These are phyloP conservation scores for Limnanthes douglasii DNA, from an alignment of 345 rosid species.

Conservation along the genomic window DNA sequence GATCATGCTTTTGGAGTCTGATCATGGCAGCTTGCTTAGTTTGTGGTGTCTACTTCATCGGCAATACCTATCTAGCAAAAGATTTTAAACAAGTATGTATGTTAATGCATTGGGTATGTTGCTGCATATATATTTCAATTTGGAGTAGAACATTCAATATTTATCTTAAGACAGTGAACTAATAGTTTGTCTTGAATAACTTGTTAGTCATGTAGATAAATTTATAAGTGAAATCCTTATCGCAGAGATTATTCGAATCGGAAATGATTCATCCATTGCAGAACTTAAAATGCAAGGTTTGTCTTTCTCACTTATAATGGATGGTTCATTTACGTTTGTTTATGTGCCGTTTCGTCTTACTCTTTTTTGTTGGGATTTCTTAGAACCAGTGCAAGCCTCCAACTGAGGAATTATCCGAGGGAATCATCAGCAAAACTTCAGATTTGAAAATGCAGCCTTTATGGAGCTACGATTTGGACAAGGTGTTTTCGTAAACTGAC, in stretches of 20 bases:
- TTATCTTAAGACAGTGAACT: no score
- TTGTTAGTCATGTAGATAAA: no score
- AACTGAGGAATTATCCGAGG: slow-evolving; percentile 46
- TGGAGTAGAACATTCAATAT: no score
- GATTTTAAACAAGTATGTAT: slow-evolving; percentile 46
- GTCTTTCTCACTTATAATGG: no score
- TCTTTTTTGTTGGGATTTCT: background rate
- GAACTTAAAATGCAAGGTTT: slow-evolving; percentile 51
- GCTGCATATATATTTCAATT: no score
- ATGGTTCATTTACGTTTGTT: background rate
- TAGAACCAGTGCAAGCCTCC: slow-evolving; percentile 35
- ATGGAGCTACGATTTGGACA: slow-evolving; percentile 27
- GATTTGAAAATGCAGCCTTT: slow-evolving; percentile 46
- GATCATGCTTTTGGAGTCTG: slow-evolving; percentile 40
- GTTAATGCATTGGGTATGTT: no score
- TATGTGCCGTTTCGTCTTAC: background rate
- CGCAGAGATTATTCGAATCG: slow-evolving; percentile 50
- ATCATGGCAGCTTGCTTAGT: slow-evolving; percentile 29
- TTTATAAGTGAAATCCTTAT: background rate
- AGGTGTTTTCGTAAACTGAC: slow-evolving; percentile 11
- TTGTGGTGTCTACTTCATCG: slow-evolving; percentile 44
- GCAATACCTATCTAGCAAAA: slow-evolving; percentile 23
- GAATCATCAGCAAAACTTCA: slow-evolving; percentile 40
- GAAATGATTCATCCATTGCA: slow-evolving; percentile 16
- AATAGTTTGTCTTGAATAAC: no score